Evolutionary conservation across 1,284 basidiomycete species (phyloP).

Genomic region (Sporisorium sorghi): DNA sequence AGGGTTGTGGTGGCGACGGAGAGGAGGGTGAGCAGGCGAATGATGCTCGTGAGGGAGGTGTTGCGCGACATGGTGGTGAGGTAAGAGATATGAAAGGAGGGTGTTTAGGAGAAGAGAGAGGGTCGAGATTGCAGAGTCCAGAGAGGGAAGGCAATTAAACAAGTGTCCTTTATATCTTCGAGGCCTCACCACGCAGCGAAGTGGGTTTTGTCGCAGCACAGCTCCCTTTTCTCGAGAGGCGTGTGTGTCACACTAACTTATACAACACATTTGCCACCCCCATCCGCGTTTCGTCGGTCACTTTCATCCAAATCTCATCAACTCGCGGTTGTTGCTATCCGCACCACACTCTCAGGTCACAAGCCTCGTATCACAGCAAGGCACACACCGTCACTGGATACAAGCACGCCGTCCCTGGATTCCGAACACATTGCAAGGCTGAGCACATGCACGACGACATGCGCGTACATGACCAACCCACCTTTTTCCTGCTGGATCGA

Average conservation of each 20-base stretch:
- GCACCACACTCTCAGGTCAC: not conserved
- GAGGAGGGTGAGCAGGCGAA: not conserved
- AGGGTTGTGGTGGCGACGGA: not conserved
- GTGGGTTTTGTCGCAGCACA: no score
- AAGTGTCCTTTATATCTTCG: not conserved
- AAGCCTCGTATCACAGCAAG: not conserved
- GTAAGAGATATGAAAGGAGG: not conserved
- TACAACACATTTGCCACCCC: not conserved
- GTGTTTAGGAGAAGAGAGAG: not conserved
- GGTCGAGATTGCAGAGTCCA: not conserved
- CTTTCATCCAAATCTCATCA: not conserved
- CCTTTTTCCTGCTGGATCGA: not conserved
- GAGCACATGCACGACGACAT: not conserved
- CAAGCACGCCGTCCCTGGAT: no score
- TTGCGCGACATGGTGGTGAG: not conserved
- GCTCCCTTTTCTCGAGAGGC: no score
- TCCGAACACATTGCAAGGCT: not conserved
- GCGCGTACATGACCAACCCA: slow-evolving; percentile 3
- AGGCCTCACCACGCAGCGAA: no score
- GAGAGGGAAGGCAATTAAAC: not conserved
- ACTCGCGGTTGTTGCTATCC: not conserved
- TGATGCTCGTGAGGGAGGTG: not conserved
- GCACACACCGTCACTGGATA: no score
- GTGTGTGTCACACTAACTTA: no score
- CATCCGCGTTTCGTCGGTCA: not conserved